Conservation (phyloP, 108 stramenopile genomes). For the Seminavis robusta region DNA sequence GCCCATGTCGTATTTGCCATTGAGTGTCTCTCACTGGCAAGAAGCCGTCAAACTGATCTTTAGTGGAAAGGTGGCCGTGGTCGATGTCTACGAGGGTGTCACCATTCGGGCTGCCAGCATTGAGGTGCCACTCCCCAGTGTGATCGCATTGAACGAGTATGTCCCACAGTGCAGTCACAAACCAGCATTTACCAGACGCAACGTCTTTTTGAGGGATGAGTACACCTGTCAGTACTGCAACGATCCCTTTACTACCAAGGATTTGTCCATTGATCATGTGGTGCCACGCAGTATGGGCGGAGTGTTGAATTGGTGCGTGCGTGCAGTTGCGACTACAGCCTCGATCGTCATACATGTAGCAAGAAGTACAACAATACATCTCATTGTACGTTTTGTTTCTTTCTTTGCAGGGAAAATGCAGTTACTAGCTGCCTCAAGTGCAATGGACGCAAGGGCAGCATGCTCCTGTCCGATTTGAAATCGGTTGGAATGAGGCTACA, state of each 20-base stretch:
- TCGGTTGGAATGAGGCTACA: constrained; percentile 65
- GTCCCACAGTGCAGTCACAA: constrained; percentile 35
- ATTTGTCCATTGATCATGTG: constrained; percentile 82
- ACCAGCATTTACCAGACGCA: constrained; percentile 81
- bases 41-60: constrained; percentile 84
- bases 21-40: constrained; percentile 83
- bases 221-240: constrained; percentile 85
- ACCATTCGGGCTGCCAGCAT: constrained; percentile 69
- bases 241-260: constrained; percentile 55
- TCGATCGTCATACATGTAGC: not conserved
- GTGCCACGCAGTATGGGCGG: constrained; percentile 72
- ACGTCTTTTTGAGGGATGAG: constrained; percentile 83
- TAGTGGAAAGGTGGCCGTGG: constrained; percentile 76
- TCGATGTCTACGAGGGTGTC: constrained; percentile 78
- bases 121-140: constrained; percentile 66
- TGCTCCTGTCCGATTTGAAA: constrained; percentile 37
- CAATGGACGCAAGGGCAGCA: constrained; percentile 76
- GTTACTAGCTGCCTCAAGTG: constrained; percentile 75
- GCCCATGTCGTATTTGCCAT: constrained; percentile 53
- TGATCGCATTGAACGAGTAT: constrained; percentile 81
- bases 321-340: not conserved
- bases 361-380: not conserved
- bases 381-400: not conserved
- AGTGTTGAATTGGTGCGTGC: constrained; percentile 54
- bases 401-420: constrained; percentile 58